phyloP scores from a whole-genome alignment of 2,329 filamentous ascomycete genomes.

The Ophiocordyceps unilateralis region DNA sequence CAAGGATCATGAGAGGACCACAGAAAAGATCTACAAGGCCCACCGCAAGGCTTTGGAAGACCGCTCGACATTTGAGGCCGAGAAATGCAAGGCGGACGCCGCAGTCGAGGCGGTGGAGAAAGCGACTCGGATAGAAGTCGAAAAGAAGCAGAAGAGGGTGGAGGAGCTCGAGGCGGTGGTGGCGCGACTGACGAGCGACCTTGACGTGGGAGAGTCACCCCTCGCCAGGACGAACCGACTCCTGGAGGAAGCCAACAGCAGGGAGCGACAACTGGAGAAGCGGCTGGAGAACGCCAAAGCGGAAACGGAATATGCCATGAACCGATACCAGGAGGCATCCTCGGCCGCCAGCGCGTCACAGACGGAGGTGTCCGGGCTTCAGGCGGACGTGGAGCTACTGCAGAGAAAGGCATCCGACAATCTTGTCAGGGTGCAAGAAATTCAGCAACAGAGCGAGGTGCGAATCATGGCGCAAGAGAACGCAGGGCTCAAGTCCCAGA shows the following conservation, averaged over 20 bases:
- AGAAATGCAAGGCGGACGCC: slow-evolving; percentile 23
- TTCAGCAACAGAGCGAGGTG: slow-evolving; percentile 20
- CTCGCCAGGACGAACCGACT: slow-evolving; percentile 12
- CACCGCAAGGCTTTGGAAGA: slow-evolving; percentile 34
- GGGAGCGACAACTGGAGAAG: slow-evolving; percentile 23
- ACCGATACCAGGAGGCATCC: slow-evolving; percentile 41
- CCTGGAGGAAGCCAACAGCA: slow-evolving; percentile 18
- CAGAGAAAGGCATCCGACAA: slow-evolving; percentile 25
- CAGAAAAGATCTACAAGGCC: slow-evolving; percentile 25
- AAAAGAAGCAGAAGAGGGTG: slow-evolving; percentile 19
- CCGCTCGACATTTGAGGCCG: slow-evolving; percentile 26
- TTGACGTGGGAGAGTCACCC: slow-evolving; percentile 10
- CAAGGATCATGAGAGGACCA: slow-evolving; percentile 26
- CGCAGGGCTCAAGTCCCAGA: slow-evolving; percentile 20
- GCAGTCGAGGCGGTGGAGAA: slow-evolving; percentile 12
- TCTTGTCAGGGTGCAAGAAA: slow-evolving; percentile 26
- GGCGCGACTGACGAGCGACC: slow-evolving; percentile 10
- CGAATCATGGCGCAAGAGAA: slow-evolving; percentile 20
- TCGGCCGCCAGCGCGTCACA: slow-evolving; percentile 25
- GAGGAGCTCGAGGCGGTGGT: slow-evolving; percentile 18
- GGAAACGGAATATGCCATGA: slow-evolving; percentile 38
- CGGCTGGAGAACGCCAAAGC: slow-evolving; percentile 22
- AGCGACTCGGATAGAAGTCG: slow-evolving; percentile 14
- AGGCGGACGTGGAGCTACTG: slow-evolving; percentile 22
- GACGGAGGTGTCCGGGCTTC: slow-evolving; percentile 28